Conservation (phyloP, 352 stramenopile genomes). For the Blastocystis sp. region DNA sequence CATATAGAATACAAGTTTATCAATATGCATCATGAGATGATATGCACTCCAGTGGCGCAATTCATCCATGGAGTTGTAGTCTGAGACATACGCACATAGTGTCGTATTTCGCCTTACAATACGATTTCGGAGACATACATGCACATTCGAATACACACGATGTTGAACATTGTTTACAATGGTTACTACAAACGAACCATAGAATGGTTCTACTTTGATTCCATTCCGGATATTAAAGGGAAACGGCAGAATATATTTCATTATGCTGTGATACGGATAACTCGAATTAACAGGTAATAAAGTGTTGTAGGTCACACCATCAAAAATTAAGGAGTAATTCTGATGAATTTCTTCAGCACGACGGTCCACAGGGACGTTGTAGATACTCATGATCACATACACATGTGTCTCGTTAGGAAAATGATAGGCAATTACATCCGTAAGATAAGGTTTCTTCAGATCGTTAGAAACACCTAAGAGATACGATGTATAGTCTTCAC, state of each 20-base stretch:
- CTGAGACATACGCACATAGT: background rate
- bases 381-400: constrained; percentile 3
- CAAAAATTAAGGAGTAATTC: background rate
- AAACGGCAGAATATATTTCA: background rate
- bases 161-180: background rate
- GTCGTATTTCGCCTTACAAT: background rate
- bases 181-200: background rate
- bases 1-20: background rate
- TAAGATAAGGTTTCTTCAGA: background rate
- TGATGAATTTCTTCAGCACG: background rate
- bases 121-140: background rate
- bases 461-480: background rate
- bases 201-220: background rate
- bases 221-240: background rate
- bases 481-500: background rate
- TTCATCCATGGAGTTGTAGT: background rate
- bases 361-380: background rate
- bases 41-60: constrained; percentile 7
- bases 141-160: background rate
- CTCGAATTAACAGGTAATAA: background rate
- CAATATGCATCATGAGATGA: background rate
- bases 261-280: background rate
- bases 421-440: background rate
- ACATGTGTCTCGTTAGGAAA: background rate
- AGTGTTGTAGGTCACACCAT: background rate